phyloP scores from a whole-genome alignment of 169 alveolate genomes.

The Plasmodium adleri region DNA sequence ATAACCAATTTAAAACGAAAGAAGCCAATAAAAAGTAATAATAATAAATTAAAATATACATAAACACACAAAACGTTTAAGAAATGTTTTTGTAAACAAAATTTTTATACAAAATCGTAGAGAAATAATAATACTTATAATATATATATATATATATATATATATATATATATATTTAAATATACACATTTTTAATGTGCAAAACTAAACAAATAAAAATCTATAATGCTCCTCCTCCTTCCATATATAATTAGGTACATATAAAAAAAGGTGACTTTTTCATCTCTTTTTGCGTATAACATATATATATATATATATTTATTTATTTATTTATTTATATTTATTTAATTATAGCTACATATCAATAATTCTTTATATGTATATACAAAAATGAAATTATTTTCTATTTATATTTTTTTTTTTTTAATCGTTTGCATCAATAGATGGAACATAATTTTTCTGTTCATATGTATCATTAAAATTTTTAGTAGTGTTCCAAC shows the following conservation, averaged over 20 bases:
- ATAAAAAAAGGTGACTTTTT: no score
- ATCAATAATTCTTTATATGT: background rate
- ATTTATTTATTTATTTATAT: background rate
- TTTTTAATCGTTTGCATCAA: conserved; percentile 42
- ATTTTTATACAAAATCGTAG: conserved; percentile 7
- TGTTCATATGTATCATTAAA: conserved; percentile 17
- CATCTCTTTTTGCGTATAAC: no score
- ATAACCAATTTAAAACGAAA: no score
- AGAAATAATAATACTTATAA: background rate
- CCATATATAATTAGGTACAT: background rate
- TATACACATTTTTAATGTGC: background rate
- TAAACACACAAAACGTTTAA: background rate
- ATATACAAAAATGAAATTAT: background rate
- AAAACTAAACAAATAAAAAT: background rate
- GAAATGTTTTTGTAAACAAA: background rate
- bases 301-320: background rate
- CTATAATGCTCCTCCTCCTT: background rate
- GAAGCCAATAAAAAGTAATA: background rate
- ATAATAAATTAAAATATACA: conserved; percentile 1
- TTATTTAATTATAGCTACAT: background rate
- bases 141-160: no score
- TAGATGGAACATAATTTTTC: conserved; percentile 34
- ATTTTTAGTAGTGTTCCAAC: conserved; percentile 23
- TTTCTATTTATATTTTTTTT: background rate
- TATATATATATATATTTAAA: no score